These are phyloP conservation scores for Acrocalymma vagum DNA, from an alignment of 2,329 filamentous ascomycete genomes.

Conservation along the genomic window DNA sequence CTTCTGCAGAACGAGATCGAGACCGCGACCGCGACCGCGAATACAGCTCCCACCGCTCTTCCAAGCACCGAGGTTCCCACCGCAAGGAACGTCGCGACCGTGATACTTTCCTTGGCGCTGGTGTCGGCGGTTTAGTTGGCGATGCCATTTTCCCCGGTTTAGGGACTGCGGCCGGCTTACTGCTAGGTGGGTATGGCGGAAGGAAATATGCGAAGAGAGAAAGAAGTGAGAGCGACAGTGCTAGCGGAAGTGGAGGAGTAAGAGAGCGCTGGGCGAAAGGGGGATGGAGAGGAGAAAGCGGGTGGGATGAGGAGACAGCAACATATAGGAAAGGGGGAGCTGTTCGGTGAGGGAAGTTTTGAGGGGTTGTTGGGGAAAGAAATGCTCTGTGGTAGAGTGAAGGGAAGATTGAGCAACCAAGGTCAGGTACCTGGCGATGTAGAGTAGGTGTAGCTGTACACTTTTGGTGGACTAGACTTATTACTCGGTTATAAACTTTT, in stretches of 20 bases:
- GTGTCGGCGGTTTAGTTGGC: conserved; percentile 54
- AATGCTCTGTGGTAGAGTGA: no score
- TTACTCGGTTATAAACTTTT: no score
- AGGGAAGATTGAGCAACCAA: no score
- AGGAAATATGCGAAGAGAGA: conserved; percentile 50
- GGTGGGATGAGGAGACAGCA: conserved; percentile 45
- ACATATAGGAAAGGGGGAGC: conserved; percentile 64
- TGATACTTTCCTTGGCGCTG: conserved; percentile 55
- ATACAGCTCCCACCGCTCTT: conserved; percentile 2
- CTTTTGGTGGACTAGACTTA: no score
- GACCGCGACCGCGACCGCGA: conserved; percentile 17
- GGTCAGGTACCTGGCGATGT: no score
- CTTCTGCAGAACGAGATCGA: conserved; percentile 17
- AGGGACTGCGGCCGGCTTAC: conserved; percentile 48
- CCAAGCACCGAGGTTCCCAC: conserved; percentile 6
- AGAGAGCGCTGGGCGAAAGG: conserved; percentile 6
- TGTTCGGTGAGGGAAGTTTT: conserved; percentile 59
- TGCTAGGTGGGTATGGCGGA: conserved; percentile 53
- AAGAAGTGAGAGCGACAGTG: conserved; percentile 23
- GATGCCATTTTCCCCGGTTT: conserved; percentile 55
- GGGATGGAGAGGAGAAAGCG: conserved; percentile 40
- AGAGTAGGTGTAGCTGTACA: no score
- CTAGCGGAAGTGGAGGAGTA: conserved; percentile 7
- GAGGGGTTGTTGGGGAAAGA: background rate
- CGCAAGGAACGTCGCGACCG: conserved; percentile 33